Percentiles rank a stretch among this genome's conserved stretches.
Evolutionary conservation across 2,329 filamentous ascomycete species (phyloP).

Genomic region (Dactylellina leptospora): DNA sequence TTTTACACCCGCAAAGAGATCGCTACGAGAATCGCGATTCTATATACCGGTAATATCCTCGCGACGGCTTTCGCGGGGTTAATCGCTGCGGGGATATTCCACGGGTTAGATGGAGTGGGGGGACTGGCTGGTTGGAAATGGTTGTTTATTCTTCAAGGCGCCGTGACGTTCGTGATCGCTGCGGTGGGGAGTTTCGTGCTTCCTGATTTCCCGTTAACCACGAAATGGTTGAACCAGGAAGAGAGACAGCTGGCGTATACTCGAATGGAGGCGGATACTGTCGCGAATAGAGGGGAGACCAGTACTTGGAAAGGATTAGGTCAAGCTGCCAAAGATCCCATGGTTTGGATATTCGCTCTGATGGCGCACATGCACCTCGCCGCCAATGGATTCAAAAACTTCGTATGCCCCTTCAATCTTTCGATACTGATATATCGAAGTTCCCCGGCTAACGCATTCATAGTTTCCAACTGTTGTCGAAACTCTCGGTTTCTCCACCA

Average conservation of each 20-base stretch:
- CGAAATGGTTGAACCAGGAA: slow-evolving; percentile 63
- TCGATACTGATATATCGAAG: background rate
- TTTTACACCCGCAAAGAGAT: slow-evolving; percentile 73
- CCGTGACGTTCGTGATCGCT: slow-evolving; percentile 56
- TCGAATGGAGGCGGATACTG: slow-evolving; percentile 66
- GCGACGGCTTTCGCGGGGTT: slow-evolving; percentile 70
- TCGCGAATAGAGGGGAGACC: slow-evolving; percentile 62
- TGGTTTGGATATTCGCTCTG: slow-evolving; percentile 66
- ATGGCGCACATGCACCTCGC: slow-evolving; percentile 69
- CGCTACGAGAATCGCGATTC: slow-evolving; percentile 66
- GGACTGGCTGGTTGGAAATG: slow-evolving; percentile 70
- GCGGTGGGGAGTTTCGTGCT: slow-evolving; percentile 58
- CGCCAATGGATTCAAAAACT: slow-evolving; percentile 64
- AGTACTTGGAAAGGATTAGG: slow-evolving; percentile 64
- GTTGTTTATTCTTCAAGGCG: slow-evolving; percentile 68
- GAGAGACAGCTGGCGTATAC: slow-evolving; percentile 64
- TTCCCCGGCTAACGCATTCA: slow-evolving; percentile 57
- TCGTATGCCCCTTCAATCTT: slow-evolving; percentile 7
- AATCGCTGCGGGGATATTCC: slow-evolving; percentile 69
- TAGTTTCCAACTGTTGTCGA: slow-evolving; percentile 63
- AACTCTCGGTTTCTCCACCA: slow-evolving; percentile 64
- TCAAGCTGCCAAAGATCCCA: slow-evolving; percentile 64
- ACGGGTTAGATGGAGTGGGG: slow-evolving; percentile 66
- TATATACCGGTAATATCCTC: slow-evolving; percentile 70
- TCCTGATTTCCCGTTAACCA: slow-evolving; percentile 61